Evolutionary conservation across 225 moss, liverwort and hornwort species (phyloP).

Genomic region (Bryum argenteum): DNA sequence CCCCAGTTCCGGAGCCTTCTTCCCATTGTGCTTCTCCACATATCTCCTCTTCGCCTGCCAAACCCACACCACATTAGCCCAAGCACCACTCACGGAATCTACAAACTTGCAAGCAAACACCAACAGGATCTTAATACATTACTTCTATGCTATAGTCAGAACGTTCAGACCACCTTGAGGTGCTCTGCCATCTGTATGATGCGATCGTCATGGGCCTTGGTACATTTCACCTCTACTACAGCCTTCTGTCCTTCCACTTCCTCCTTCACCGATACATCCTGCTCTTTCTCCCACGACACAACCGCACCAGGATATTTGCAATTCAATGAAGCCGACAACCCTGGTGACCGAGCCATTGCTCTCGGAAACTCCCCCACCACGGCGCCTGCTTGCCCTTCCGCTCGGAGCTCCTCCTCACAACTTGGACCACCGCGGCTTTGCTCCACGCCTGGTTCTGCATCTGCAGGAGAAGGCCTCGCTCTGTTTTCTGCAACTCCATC

Average conservation of each 20-base stretch:
- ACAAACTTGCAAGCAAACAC: neutral
- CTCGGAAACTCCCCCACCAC: slow-evolving; percentile 65
- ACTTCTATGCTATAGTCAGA: neutral
- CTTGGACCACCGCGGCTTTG: slow-evolving; percentile 50
- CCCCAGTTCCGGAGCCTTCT: slow-evolving; percentile 43
- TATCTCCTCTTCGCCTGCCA: slow-evolving; percentile 54
- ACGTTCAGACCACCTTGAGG: slow-evolving; percentile 52
- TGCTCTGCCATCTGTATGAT: slow-evolving; percentile 69
- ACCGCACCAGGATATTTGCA: slow-evolving; percentile 56
- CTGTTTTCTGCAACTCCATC: slow-evolving; percentile 63
- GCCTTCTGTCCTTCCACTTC: slow-evolving; percentile 69
- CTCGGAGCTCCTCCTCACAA: slow-evolving; percentile 64
- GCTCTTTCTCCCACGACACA: slow-evolving; percentile 71
- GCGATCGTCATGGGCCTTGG: slow-evolving; percentile 68
- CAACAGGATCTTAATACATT: neutral
- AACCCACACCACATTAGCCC: neutral
- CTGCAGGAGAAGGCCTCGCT: slow-evolving; percentile 52
- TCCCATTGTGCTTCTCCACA: slow-evolving; percentile 49
- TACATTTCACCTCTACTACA: slow-evolving; percentile 50
- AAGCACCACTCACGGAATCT: neutral
- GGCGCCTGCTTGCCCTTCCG: slow-evolving; percentile 74
- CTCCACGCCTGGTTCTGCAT: slow-evolving; percentile 55
- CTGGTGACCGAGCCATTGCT: slow-evolving; percentile 54
- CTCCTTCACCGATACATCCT: slow-evolving; percentile 50
- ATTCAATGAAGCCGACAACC: slow-evolving; percentile 43